A percentile compares a stretch with the other conserved stretches of the same genome.
phyloP scores from a whole-genome alignment of 345 rosid genomes.

The Microcos paniculata region DNA sequence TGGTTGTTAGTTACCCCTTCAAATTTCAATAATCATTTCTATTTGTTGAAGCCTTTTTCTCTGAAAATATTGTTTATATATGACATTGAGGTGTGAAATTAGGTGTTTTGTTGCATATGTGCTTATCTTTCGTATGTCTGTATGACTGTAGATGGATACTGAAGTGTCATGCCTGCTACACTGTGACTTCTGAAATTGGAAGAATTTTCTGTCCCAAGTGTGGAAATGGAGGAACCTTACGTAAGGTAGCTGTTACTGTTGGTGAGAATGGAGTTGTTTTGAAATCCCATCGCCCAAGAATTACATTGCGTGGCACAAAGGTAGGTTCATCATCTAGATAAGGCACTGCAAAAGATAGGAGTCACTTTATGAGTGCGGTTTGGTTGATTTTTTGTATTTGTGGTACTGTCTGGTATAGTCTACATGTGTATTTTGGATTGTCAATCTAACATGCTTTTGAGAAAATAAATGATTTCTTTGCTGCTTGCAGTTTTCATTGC shows the following conservation, averaged over 20 bases:
- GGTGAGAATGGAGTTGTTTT: constrained; percentile 72
- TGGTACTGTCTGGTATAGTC: background rate
- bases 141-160: constrained; percentile 69
- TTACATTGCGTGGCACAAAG: constrained; percentile 77
- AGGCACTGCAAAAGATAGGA: background rate
- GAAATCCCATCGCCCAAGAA: constrained; percentile 66
- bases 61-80: background rate
- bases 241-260: constrained; percentile 80
- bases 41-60: constrained; percentile 1
- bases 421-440: background rate
- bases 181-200: constrained; percentile 78
- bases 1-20: constrained; percentile 3
- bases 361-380: background rate
- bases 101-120: constrained; percentile 2
- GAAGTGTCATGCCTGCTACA: constrained; percentile 95
- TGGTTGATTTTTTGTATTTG: background rate
- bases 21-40: background rate
- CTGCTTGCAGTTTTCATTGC: constrained; percentile 70
- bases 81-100: background rate
- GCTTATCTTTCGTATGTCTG: constrained; percentile 16
- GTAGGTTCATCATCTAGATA: constrained; percentile 35
- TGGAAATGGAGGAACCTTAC: constrained; percentile 93
- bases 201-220: constrained; percentile 91
- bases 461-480: background rate
- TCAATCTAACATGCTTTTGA: background rate